Conservation (phyloP, 73 alveolate genomes). For the Tetrahymena thermophila region DNA sequence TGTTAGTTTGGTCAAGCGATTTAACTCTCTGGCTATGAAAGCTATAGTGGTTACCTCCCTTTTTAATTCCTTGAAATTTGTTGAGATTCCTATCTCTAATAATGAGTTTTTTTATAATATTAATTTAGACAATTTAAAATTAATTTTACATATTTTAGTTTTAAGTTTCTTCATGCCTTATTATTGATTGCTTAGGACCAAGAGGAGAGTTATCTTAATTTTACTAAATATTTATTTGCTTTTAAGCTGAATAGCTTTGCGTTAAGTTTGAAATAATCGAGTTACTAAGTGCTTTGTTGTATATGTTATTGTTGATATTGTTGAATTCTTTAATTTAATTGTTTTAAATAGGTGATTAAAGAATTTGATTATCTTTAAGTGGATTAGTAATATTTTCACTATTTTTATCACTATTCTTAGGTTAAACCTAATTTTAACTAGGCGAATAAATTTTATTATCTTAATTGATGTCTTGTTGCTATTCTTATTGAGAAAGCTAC, state of each 20-base stretch:
- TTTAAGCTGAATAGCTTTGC: background rate
- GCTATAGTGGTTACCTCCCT: background rate
- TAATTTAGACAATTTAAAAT: background rate
- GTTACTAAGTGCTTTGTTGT: background rate
- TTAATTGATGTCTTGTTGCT: background rate
- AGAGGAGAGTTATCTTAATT: background rate
- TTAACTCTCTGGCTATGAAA: background rate
- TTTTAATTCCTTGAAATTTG: background rate
- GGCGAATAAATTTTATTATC: too few species aligned
- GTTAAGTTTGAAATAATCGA: background rate
- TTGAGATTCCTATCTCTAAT: background rate
- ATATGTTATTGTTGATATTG: background rate
- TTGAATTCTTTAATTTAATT: background rate
- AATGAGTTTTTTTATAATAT: background rate
- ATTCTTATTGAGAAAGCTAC: background rate
- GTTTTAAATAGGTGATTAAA: background rate
- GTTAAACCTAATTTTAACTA: too few species aligned
- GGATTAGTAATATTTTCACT: background rate
- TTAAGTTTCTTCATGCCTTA: background rate
- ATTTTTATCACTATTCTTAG: background rate
- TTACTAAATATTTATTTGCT: too few species aligned
- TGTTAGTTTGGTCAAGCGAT: background rate
- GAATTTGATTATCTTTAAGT: background rate
- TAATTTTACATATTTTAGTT: background rate
- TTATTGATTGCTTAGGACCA: background rate